Conservation (phyloP, 202 grass and related monocot genomes). For the Zizania palustris region DNA sequence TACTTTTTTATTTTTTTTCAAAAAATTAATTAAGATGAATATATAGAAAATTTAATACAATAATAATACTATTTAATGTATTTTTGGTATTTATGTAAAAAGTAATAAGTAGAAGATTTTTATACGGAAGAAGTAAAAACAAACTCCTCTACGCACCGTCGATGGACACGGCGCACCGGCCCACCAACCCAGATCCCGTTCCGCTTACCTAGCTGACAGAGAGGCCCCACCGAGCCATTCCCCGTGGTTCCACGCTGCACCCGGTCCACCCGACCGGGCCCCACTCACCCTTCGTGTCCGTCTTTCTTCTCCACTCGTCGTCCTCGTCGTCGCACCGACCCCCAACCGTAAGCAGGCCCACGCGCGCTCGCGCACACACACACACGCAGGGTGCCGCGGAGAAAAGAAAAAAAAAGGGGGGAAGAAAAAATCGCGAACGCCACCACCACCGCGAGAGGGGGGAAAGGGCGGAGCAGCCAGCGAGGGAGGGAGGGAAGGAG, state of each 20-base stretch:
- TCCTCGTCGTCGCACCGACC: background rate
- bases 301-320: background rate
- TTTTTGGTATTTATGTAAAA: too few relatives aligned
- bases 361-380: background rate
- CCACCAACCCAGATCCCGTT: background rate
- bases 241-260: background rate
- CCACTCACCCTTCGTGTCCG: background rate
- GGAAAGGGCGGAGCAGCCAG: background rate
- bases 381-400: background rate
- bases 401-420: background rate
- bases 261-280: background rate
- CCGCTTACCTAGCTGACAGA: background rate
- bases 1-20: too few relatives aligned
- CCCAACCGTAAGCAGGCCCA: background rate
- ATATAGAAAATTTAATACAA: too few relatives aligned
- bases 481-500: background rate
- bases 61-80: too few relatives aligned
- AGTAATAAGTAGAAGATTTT: too few relatives aligned
- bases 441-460: background rate
- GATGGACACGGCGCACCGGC: background rate
- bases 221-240: background rate
- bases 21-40: too few relatives aligned
- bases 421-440: conserved; percentile 3
- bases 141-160: too few relatives aligned
- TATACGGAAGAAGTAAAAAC: too few relatives aligned